Percentiles rank a stretch among this genome's conserved stretches.
phyloP scores from a whole-genome alignment of 1,284 basidiomycete genomes.

The Cutaneotrichosporon arboriforme region DNA sequence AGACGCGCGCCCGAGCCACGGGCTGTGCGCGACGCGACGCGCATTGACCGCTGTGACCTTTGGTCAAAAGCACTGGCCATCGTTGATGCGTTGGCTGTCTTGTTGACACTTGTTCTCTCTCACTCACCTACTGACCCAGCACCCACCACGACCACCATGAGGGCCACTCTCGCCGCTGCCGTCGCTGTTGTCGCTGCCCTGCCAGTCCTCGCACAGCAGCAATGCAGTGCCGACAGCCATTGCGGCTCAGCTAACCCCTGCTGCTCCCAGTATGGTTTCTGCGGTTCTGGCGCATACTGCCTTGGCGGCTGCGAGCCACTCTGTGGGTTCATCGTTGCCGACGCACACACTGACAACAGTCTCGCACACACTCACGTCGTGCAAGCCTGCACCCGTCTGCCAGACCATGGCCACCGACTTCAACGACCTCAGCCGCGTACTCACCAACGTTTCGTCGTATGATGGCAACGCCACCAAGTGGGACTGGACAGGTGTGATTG shows the following conservation, averaged over 20 bases:
- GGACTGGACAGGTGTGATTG: slow-evolving; percentile 40
- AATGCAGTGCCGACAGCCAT: slow-evolving; percentile 28
- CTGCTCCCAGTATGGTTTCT: slow-evolving; percentile 72
- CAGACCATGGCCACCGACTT: slow-evolving; percentile 61
- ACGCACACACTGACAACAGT: background rate
- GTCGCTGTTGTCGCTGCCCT: slow-evolving; percentile 7
- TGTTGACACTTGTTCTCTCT: background rate
- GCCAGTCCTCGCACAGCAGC: slow-evolving; percentile 14
- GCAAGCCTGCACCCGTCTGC: slow-evolving; percentile 67
- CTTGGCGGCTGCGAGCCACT: slow-evolving; percentile 76
- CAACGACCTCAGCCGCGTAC: slow-evolving; percentile 60
- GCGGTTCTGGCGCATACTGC: slow-evolving; percentile 61
- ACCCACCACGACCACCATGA: background rate
- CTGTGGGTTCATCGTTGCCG: slow-evolving; percentile 25
- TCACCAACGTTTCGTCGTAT: slow-evolving; percentile 55
- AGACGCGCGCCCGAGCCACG: too few species aligned
- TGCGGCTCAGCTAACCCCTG: slow-evolving; percentile 62
- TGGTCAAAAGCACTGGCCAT: too few species aligned
- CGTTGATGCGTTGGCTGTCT: too few species aligned
- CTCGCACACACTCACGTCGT: slow-evolving; percentile 51
- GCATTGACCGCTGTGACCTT: too few species aligned
- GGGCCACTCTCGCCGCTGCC: background rate
- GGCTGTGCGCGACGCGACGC: too few species aligned
- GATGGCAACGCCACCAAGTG: slow-evolving; percentile 67
- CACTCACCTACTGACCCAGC: background rate